phyloP scores from a whole-genome alignment of 2,329 filamentous ascomycete species.

The Dactylellina cionopaga region DNA sequence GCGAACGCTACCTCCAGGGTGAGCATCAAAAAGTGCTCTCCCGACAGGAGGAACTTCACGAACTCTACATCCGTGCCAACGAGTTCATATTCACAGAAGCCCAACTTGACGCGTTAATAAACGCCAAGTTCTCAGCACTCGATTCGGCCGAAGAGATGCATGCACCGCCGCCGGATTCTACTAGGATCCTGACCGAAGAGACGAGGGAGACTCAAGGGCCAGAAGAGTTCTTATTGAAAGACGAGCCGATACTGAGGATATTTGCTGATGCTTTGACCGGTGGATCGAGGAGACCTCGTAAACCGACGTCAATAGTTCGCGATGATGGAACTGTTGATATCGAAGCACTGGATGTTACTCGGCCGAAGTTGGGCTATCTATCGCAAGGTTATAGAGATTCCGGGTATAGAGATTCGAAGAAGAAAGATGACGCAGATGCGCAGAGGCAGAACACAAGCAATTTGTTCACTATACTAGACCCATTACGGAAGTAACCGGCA shows the following conservation, averaged over 20 bases:
- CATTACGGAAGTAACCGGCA: no score
- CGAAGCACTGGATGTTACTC: no score
- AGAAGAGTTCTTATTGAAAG: slow-evolving; percentile 14
- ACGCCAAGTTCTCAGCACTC: slow-evolving; percentile 66
- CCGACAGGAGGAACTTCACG: slow-evolving; percentile 78
- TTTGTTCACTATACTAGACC: no score
- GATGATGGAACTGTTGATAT: no score
- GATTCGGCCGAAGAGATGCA: slow-evolving; percentile 7
- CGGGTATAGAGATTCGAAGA: no score
- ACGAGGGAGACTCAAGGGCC: background rate
- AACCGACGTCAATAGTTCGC: no score
- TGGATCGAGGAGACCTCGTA: slow-evolving; percentile 18
- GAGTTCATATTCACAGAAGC: slow-evolving; percentile 85
- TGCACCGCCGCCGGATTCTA: slow-evolving; percentile 10
- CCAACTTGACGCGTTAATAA: slow-evolving; percentile 81
- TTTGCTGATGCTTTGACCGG: slow-evolving; percentile 37
- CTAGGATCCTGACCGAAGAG: background rate
- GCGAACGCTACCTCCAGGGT: slow-evolving; percentile 58
- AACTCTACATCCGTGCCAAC: slow-evolving; percentile 87
- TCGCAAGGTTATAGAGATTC: no score
- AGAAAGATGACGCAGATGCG: no score
- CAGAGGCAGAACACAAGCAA: no score
- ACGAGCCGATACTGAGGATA: background rate
- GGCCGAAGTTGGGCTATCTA: no score
- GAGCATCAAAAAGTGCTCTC: slow-evolving; percentile 68